Evolutionary conservation across 768 basidiomycete species (phyloP).

Genomic region (Tulasnella sp.): DNA sequence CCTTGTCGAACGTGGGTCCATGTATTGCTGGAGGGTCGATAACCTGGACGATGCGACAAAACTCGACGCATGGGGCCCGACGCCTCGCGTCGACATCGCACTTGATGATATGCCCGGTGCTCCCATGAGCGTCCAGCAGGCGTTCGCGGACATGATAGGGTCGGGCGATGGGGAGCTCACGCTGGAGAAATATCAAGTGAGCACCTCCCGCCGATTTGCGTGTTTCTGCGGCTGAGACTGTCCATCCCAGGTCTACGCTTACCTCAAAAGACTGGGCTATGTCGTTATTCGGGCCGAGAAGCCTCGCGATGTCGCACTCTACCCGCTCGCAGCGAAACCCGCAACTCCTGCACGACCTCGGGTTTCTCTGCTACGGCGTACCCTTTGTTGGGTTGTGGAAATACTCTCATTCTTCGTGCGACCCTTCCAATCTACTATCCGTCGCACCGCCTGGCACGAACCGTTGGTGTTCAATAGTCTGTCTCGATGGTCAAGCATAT

Average conservation of each 20-base stretch:
- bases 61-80: not conserved
- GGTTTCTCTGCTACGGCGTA: too few relatives aligned
- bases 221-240: not conserved
- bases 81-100: constrained; percentile 21
- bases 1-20: constrained; percentile 76
- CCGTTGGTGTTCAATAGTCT: constrained; percentile 18
- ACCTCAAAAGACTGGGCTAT: constrained; percentile 86
- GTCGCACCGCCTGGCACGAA: not conserved
- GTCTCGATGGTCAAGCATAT: constrained; percentile 25
- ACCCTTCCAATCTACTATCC: not conserved
- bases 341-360: too few relatives aligned
- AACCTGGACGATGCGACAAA: not conserved
- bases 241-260: constrained; percentile 65
- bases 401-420: too few relatives aligned
- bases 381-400: too few relatives aligned
- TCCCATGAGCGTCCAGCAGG: constrained; percentile 88
- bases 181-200: constrained; percentile 79
- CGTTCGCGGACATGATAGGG: constrained; percentile 75
- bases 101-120: constrained; percentile 36
- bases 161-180: constrained; percentile 52
- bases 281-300: constrained; percentile 63
- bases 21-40: constrained; percentile 69
- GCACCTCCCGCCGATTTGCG: constrained; percentile 14
- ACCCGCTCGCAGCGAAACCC: constrained; percentile 37
- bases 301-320: constrained; percentile 36